Evolutionary conservation across 2,329 filamentous ascomycete species (phyloP).

Genomic region (Arthrobotrys entomopaga): DNA sequence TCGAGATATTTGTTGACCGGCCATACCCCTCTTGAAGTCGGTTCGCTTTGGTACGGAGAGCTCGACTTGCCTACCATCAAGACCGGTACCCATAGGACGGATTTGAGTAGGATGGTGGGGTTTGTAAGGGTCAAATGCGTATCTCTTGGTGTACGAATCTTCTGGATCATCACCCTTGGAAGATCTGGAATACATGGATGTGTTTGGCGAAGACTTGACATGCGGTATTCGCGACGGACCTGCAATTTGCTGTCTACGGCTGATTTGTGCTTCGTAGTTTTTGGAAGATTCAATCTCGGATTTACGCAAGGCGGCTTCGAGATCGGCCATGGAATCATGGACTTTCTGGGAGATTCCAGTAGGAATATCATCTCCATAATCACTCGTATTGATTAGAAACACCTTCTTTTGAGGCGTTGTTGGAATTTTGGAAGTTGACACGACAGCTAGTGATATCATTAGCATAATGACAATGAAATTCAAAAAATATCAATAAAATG

Average conservation of each 20-base stretch:
- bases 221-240: not conserved
- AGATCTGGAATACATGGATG: not conserved
- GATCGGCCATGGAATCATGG: conserved; percentile 28
- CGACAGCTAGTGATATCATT: no score
- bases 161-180: not conserved
- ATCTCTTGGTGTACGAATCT: not conserved
- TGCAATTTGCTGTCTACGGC: not conserved
- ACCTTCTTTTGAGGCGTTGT: not conserved
- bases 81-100: conserved; percentile 2
- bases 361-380: conserved; percentile 23
- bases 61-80: not conserved
- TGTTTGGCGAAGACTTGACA: not conserved
- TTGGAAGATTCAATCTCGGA: not conserved
- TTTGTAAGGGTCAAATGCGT: conserved; percentile 3
- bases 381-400: conserved; percentile 4
- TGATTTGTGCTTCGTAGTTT: not conserved
- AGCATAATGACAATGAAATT: no score
- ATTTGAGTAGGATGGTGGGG: not conserved
- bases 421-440: not conserved
- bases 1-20: conserved; percentile 13
- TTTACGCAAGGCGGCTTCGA: conserved; percentile 13
- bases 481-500: no score
- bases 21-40: conserved; percentile 9
- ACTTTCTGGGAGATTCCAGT: conserved; percentile 1
- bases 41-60: not conserved